These are phyloP conservation scores for Tanacetum coccineum DNA, from an alignment of 129 eudicot species.

Conservation along the genomic window DNA sequence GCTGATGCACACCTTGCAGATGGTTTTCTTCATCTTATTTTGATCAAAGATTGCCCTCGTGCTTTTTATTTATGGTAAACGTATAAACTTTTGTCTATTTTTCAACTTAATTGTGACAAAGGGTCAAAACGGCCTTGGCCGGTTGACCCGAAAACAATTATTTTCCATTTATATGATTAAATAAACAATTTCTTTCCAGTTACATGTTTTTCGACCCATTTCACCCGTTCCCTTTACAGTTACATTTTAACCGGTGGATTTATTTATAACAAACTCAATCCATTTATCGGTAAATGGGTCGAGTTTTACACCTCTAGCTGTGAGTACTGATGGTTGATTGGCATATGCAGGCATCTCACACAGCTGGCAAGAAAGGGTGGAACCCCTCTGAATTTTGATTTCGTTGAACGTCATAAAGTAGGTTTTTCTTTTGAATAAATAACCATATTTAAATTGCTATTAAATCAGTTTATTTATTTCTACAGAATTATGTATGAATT, in stretches of 20 bases:
- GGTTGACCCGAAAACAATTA: not conserved
- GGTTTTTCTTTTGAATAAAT: not conserved
- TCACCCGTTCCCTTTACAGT: not conserved
- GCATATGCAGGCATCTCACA: slow-evolving; percentile 73
- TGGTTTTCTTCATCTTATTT: slow-evolving; percentile 84
- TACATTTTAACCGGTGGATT: not conserved
- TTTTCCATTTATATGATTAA: not conserved
- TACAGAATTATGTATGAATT: slow-evolving; percentile 33
- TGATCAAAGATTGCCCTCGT: slow-evolving; percentile 88
- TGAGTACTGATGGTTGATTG: slow-evolving; percentile 15
- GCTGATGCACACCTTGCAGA: slow-evolving; percentile 98
- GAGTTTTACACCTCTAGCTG: not conserved
- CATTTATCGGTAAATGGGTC: not conserved
- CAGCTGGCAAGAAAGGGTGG: slow-evolving; percentile 86
- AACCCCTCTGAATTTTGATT: slow-evolving; percentile 72
- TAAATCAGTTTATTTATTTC: slow-evolving; percentile 7
- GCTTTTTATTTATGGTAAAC: slow-evolving; percentile 76
- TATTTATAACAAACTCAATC: not conserved
- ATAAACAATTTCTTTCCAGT: no score
- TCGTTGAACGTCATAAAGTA: slow-evolving; percentile 96
- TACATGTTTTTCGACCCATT: not conserved
- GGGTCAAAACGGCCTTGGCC: not conserved
- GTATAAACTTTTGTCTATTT: not conserved
- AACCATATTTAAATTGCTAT: not conserved
- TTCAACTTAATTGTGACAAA: not conserved